Evolutionary conservation across 2,329 filamentous ascomycete species (phyloP), one percentile per base, ranked within the genome.

Genomic region (Claviceps paspali): DNA sequence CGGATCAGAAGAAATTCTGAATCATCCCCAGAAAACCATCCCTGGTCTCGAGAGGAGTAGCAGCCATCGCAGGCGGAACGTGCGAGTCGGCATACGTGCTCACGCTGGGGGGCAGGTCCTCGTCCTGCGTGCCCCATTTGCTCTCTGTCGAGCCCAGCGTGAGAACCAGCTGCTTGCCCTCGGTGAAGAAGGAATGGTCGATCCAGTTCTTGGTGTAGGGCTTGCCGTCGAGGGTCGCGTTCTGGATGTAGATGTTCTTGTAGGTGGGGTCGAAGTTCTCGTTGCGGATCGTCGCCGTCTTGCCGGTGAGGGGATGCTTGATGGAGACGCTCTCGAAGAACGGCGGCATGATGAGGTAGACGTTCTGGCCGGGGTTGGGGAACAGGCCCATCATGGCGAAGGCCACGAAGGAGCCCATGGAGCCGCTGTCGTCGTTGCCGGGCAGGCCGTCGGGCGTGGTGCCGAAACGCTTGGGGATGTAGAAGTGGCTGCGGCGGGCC

Each of bases 361-460:
- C 75, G 43, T 81, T 61, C 47, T 82, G 78, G 0, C 77, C 78
- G 0, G 75, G 65, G 29, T 80, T 74, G 0, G 79, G 79, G 53
- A 77, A 83, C 6, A 82, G 55, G 0, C 79, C 79, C 61, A 82
- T 70, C 77, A 82, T 82, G 18, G 67, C 61, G 2, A 82, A 67
- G 0, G 72, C 73, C 1, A 74, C 60, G 41, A 81, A 82, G 0
- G 68, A 69, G 14, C 76, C 78, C 76, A 82, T 82, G 0, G 79
- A 75, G 4, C 79, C 79, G 33, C 66, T 69, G 50, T 83, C 79
- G 41, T 82, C 78, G 49, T 82, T 83, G 0, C 79, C 79, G 0
- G 79, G 76, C 6, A 83, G 67, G 0, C 78, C 79, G 2, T 56
- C 58, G 0, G 70, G 56, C 0, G 68, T 70, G 1, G 70, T 65